phyloP scores from a whole-genome alignment of 1,284 basidiomycete genomes.

The Malassezia yamatoensis region DNA sequence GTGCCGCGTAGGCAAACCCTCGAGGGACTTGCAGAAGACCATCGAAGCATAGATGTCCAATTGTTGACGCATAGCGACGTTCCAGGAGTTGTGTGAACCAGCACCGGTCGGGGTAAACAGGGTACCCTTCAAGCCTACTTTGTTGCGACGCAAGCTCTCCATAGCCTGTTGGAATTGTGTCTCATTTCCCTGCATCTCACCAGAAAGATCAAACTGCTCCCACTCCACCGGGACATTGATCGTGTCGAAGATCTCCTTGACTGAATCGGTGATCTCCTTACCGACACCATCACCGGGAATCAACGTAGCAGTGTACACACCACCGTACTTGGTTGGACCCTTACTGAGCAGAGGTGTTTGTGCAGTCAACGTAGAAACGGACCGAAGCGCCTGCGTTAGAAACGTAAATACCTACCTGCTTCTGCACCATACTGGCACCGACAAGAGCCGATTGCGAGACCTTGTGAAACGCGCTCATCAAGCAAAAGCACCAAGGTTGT shows the following conservation, averaged over 20 bases:
- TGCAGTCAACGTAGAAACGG: slow-evolving; percentile 67
- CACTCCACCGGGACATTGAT: slow-evolving; percentile 98
- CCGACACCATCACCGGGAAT: slow-evolving; percentile 57
- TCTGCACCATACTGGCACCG: neutral
- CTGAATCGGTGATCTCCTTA: slow-evolving; percentile 90
- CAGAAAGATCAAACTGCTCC: slow-evolving; percentile 97
- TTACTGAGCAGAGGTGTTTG: slow-evolving; percentile 66
- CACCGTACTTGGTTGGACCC: slow-evolving; percentile 88
- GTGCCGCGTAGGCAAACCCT: slow-evolving; percentile 94
- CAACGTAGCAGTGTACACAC: slow-evolving; percentile 55
- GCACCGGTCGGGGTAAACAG: slow-evolving; percentile 96
- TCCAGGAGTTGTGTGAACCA: slow-evolving; percentile 96
- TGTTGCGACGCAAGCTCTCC: slow-evolving; percentile 84
- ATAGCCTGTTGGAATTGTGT: slow-evolving; percentile 90
- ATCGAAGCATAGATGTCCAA: slow-evolving; percentile 98
- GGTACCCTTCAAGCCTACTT: slow-evolving; percentile 97
- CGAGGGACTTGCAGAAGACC: slow-evolving; percentile 93
- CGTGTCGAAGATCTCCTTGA: slow-evolving; percentile 96
- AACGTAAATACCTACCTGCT: slow-evolving; percentile 2
- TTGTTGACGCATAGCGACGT: slow-evolving; percentile 98
- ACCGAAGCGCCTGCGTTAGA: slow-evolving; percentile 27
- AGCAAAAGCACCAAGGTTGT: neutral
- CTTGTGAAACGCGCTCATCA: slow-evolving; percentile 11
- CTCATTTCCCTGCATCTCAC: slow-evolving; percentile 86
- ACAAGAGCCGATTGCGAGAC: slow-evolving; percentile 10